phyloP scores from a whole-genome alignment of 2,329 filamentous ascomycete genomes.

The Claviceps fusiformis region DNA sequence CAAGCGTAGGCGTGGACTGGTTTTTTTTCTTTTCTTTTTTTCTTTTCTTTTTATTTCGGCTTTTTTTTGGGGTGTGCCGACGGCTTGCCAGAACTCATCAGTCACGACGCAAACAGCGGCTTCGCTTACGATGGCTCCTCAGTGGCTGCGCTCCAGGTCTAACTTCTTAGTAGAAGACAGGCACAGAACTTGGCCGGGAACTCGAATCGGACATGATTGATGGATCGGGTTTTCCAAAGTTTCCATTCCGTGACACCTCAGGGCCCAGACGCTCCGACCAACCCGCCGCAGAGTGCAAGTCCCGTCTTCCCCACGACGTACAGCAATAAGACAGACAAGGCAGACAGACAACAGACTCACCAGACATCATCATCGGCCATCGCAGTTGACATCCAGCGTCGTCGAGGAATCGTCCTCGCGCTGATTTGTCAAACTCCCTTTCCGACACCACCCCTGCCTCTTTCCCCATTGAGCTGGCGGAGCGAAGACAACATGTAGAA shows the following conservation, averaged over 20 bases:
- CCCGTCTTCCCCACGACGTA: neutral
- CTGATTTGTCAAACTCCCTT: too few relatives aligned
- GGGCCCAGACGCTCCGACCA: neutral
- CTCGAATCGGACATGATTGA: neutral
- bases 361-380: neutral
- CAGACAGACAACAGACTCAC: neutral
- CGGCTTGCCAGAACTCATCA: neutral
- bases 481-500: neutral
- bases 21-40: neutral
- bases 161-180: neutral
- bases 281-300: neutral
- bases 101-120: neutral
- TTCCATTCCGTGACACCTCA: neutral
- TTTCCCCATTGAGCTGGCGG: too few relatives aligned
- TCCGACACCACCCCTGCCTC: too few relatives aligned
- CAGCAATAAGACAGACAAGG: neutral
- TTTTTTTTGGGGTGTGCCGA: neutral
- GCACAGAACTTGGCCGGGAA: too few relatives aligned
- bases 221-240: neutral
- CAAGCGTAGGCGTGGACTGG: neutral
- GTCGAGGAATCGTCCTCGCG: neutral
- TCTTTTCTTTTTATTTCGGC: too few relatives aligned
- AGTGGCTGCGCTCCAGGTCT: conserved; percentile 2
- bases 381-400: neutral
- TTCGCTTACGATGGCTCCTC: conserved; percentile 7